A percentile compares a stretch with the other conserved stretches of the same genome.
These are phyloP conservation scores for Bisporella sp. DNA, from an alignment of 2,329 filamentous ascomycete species.

Conservation along the genomic window DNA sequence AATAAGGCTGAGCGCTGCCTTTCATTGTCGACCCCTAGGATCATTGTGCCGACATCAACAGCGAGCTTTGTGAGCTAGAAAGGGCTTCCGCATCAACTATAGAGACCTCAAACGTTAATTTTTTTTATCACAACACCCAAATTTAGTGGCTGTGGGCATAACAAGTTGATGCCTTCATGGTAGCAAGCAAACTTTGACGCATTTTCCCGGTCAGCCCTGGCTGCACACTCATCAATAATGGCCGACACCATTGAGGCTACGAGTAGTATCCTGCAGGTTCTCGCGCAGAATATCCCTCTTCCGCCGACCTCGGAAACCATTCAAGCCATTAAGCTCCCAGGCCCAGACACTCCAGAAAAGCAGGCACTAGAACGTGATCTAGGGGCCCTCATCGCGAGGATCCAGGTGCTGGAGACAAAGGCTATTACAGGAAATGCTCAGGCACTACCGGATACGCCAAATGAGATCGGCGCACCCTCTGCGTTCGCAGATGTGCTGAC, in stretches of 20 bases:
- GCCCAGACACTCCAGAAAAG: conserved; percentile 69
- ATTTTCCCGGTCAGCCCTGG: conserved; percentile 14
- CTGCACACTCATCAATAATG: conserved; percentile 21
- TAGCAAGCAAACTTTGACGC: conserved; percentile 9
- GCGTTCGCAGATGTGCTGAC: conserved; percentile 49
- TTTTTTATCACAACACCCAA: no score
- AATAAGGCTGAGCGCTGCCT: no score
- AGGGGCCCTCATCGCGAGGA: conserved; percentile 65
- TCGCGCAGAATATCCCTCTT: conserved; percentile 32
- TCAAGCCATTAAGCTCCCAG: conserved; percentile 62
- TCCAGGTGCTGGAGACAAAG: conserved; percentile 77
- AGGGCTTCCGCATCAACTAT: no score
- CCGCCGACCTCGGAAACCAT: conserved; percentile 9
- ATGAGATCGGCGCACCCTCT: conserved; percentile 63
- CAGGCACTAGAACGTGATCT: conserved; percentile 76
- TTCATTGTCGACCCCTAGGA: no score
- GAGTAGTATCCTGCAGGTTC: conserved; percentile 45
- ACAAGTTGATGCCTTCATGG: conserved; percentile 16
- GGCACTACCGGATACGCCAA: conserved; percentile 72
- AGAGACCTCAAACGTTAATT: no score
- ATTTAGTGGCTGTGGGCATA: background rate
- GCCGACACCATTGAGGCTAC: conserved; percentile 45
- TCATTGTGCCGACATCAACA: no score
- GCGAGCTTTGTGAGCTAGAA: no score
- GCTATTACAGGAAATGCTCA: conserved; percentile 53